These are phyloP conservation scores for Endocalyx cinctus DNA, from an alignment of 2,329 filamentous ascomycete species.

Conservation along the genomic window DNA sequence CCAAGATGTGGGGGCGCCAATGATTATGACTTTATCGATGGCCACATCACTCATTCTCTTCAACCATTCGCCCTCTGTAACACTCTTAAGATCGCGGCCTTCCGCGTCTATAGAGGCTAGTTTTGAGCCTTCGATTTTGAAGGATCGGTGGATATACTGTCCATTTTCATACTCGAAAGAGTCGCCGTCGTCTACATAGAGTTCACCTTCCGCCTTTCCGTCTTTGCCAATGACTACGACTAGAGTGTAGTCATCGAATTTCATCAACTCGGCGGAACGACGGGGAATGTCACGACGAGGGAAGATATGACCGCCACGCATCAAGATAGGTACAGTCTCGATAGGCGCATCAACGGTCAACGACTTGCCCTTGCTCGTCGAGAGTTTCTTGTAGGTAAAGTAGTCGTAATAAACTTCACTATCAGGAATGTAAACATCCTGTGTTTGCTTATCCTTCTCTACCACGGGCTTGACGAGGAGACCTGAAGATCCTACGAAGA, in stretches of 20 bases:
- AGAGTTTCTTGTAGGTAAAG: slow-evolving; percentile 75
- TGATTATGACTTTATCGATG: slow-evolving; percentile 79
- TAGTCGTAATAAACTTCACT: slow-evolving; percentile 93
- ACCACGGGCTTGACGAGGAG: slow-evolving; percentile 91
- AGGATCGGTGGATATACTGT: slow-evolving; percentile 81
- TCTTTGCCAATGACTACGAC: slow-evolving; percentile 67
- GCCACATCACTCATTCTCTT: slow-evolving; percentile 73
- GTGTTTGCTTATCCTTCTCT: slow-evolving; percentile 65
- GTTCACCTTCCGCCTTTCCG: slow-evolving; percentile 68
- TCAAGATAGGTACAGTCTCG: slow-evolving; percentile 81
- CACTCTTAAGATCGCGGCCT: slow-evolving; percentile 45
- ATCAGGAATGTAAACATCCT: slow-evolving; percentile 84
- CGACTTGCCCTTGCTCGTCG: slow-evolving; percentile 63
- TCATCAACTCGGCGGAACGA: slow-evolving; percentile 83
- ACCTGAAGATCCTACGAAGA: slow-evolving; percentile 85
- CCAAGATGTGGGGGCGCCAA: slow-evolving; percentile 75
- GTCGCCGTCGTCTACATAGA: slow-evolving; percentile 93
- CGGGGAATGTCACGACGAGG: slow-evolving; percentile 84
- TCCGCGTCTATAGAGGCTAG: slow-evolving; percentile 69
- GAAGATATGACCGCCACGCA: slow-evolving; percentile 90
- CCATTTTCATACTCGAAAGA: slow-evolving; percentile 82
- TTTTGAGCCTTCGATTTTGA: slow-evolving; percentile 57
- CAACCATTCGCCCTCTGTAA: slow-evolving; percentile 68
- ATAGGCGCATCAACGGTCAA: slow-evolving; percentile 72
- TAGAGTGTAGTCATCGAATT: slow-evolving; percentile 90